Conservation (phyloP, 345 rosid genomes). For the Citrus glauca region DNA sequence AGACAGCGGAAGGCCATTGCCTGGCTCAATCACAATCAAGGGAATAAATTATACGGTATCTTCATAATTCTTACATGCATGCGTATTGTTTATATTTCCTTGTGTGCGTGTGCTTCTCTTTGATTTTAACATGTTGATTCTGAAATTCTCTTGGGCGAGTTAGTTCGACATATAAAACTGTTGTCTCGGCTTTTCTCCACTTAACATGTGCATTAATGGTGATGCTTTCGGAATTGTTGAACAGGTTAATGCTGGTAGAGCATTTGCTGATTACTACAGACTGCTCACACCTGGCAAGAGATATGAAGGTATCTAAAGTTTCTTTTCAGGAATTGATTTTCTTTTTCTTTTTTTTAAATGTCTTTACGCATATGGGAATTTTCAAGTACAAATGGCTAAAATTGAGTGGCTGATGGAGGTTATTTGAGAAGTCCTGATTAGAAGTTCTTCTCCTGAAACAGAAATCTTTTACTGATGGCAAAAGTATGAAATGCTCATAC, state of each 20-base stretch:
- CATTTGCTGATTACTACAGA: constrained; percentile 75
- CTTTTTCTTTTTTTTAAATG: not conserved
- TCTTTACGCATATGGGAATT: not conserved
- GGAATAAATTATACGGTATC: constrained; percentile 81
- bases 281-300: constrained; percentile 59
- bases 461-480: not conserved
- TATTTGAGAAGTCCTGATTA: not conserved
- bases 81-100: not conserved
- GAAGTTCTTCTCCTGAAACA: not conserved
- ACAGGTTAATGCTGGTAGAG: constrained; percentile 65
- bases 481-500: not conserved
- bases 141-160: not conserved
- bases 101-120: not conserved
- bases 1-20: constrained; percentile 70
- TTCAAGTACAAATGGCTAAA: not conserved
- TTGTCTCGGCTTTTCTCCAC: not conserved
- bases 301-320: constrained; percentile 63
- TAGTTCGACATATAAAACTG: not conserved
- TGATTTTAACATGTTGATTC: not conserved
- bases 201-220: not conserved
- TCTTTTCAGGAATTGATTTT: not conserved
- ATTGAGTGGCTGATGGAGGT: not conserved
- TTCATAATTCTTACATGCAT: not conserved
- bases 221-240: constrained; percentile 2
- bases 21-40: constrained; percentile 54